Percentiles rank a stretch among this genome's conserved stretches.
phyloP scores from a whole-genome alignment of 345 rosid genomes.

The Corchorus olitorius region DNA sequence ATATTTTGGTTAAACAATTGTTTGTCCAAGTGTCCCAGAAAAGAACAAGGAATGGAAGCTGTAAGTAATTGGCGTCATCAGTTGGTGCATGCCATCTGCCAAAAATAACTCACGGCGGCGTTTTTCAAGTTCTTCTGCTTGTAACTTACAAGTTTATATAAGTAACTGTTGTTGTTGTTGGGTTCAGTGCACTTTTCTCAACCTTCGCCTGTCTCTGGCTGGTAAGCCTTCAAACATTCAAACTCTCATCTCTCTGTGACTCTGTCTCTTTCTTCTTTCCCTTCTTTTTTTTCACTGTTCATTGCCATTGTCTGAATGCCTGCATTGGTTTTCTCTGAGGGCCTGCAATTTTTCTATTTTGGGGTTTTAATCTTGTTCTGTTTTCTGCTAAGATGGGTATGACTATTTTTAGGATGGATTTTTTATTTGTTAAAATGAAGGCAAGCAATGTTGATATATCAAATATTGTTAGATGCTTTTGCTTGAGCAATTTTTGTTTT shows the following conservation, averaged over 20 bases:
- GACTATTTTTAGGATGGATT: not conserved
- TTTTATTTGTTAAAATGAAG: not conserved
- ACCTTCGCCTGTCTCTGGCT: too few species aligned
- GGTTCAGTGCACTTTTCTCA: slow-evolving; percentile 6
- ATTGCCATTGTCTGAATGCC: not conserved
- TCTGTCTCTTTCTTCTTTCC: not conserved
- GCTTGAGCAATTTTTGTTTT: not conserved
- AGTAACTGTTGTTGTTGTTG: slow-evolving; percentile 12
- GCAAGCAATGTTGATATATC: not conserved
- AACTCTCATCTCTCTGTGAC: not conserved
- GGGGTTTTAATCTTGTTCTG: not conserved
- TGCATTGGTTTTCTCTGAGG: not conserved
- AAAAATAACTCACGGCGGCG: slow-evolving; percentile 10
- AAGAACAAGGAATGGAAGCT: not conserved
- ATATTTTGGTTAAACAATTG: too few species aligned
- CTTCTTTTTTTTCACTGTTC: not conserved
- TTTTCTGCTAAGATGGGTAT: not conserved
- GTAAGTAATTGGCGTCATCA: not conserved
- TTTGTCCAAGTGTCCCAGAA: not conserved
- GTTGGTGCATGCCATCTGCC: not conserved
- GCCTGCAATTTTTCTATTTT: not conserved
- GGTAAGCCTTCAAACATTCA: not conserved
- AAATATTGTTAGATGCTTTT: not conserved
- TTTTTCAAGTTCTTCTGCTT: not conserved
- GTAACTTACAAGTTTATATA: not conserved